Evolutionary conservation across 2,329 filamentous ascomycete species (phyloP), one percentile per base, ranked within the genome.

Genomic region (Neonectria punicea): DNA sequence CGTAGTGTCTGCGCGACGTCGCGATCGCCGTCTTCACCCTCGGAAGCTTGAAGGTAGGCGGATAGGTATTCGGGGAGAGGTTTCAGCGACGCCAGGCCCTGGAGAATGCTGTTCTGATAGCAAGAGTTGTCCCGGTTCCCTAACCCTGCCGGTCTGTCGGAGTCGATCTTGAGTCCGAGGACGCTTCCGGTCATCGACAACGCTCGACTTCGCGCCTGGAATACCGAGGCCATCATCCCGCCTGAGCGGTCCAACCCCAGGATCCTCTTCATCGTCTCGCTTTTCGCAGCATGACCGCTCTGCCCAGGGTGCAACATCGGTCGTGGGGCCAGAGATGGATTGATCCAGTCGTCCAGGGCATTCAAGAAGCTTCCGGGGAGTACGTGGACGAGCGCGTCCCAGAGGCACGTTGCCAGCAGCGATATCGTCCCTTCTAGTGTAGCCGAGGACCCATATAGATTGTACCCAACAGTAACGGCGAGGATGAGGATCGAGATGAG

Each of bases 91-190:
- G 94, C 90, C 46, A 98, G 83, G 7, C 91, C 90, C 78, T 97
- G 94, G 11, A 99, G 88, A 20, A 98, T 91, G 76, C 94, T 98
- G 79, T 99, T 99, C 79, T 98, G 96, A 78, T 97, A 99, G 82
- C 96, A 98, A 1, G 94, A 97, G 77, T 98, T 97, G 81, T 97
- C 93, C 82, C 90, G 91, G 77, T 99, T 99, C 10, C 93, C 93
- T 58, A 98, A 82, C 0, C 96, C 96, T 2, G 83, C 85, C 54
- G 84, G 92, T 34, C 80, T 79, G 49, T 85, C 81, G 25, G 79
- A 74, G 25, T 77, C 78, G 25, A 73, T 70, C 68, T 82, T 85
- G 25, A 80, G 67, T 28, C 78, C 75, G 58, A 82, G 72, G 39
- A 81, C 76, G 58, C 75, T 80, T 44, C 80, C 83, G 1, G 86